Evolutionary conservation across 108 stramenopile species (phyloP).

Genomic region (Nitzschia inconspicua): DNA sequence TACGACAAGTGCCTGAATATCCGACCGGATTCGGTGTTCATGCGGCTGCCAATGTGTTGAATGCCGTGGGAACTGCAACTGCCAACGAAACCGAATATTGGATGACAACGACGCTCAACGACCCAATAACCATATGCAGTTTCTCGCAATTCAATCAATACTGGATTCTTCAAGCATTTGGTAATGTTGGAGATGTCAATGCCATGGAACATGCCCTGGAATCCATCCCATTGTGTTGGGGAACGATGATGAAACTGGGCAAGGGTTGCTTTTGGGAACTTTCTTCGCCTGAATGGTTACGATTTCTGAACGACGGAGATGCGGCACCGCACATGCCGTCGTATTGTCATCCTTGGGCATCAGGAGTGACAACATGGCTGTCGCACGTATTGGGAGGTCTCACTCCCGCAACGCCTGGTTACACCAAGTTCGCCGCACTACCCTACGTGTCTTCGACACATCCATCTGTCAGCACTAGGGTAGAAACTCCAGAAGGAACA

Average conservation of each 20-base stretch:
- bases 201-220: slow-evolving; percentile 35
- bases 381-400: slow-evolving; percentile 26
- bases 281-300: slow-evolving; percentile 28
- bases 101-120: slow-evolving; percentile 21
- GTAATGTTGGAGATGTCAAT: slow-evolving; percentile 10
- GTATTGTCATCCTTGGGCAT: slow-evolving; percentile 47
- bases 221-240: slow-evolving; percentile 39
- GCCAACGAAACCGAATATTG: slow-evolving; percentile 18
- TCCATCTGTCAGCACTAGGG: slow-evolving; percentile 11
- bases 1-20: slow-evolving; percentile 22
- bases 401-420: slow-evolving; percentile 25
- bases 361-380: slow-evolving; percentile 42
- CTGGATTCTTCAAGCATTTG: slow-evolving; percentile 38
- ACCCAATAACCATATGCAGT: slow-evolving; percentile 30
- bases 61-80: slow-evolving; percentile 15
- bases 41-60: slow-evolving; percentile 40
- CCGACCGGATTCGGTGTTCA: slow-evolving; percentile 28
- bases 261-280: slow-evolving; percentile 48
- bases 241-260: slow-evolving; percentile 24
- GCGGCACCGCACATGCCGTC: slow-evolving; percentile 30
- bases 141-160: slow-evolving; percentile 43
- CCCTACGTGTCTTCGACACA: slow-evolving; percentile 26
- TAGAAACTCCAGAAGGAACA: slow-evolving; percentile 19
- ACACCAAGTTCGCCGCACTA: slow-evolving; percentile 8
- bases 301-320: slow-evolving; percentile 27